Percentiles rank a stretch among this genome's conserved stretches.
phyloP scores from a whole-genome alignment of 2,329 filamentous ascomycete genomes.

The Chalaropsis ovoidea region DNA sequence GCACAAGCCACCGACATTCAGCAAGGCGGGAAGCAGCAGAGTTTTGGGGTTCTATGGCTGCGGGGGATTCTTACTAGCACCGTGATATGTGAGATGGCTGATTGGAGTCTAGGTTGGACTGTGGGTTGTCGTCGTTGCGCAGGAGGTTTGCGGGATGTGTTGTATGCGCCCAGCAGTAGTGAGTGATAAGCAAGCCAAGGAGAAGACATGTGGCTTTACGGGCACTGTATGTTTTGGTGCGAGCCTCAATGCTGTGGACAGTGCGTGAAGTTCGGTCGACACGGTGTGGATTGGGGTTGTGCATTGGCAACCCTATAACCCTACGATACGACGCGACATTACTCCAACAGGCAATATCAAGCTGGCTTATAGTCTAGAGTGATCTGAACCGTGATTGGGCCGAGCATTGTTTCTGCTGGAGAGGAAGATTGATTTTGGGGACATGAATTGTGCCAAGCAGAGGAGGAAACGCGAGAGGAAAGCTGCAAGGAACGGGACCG shows the following conservation, averaged over 20 bases:
- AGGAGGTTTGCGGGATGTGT: neutral
- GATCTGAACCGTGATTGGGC: no score
- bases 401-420: no score
- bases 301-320: no score
- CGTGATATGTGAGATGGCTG: neutral
- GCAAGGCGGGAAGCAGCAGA: no score
- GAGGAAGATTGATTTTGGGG: no score
- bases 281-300: neutral
- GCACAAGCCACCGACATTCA: no score
- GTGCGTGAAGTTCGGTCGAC: neutral
- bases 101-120: neutral
- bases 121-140: neutral
- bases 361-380: no score
- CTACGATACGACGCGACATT: no score
- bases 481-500: slow-evolving; percentile 3
- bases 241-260: neutral
- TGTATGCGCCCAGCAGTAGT: no score
- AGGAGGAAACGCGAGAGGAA: neutral
- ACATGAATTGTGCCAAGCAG: neutral
- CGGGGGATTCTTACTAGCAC: neutral
- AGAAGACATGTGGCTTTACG: neutral
- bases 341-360: no score
- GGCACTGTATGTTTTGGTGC: neutral
- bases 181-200: neutral
- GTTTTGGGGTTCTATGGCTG: neutral